Percentiles rank a stretch among this genome's conserved stretches.
Evolutionary conservation across 176 grass and related monocot species (phyloP).

Genomic region (Lolium multiflorum): DNA sequence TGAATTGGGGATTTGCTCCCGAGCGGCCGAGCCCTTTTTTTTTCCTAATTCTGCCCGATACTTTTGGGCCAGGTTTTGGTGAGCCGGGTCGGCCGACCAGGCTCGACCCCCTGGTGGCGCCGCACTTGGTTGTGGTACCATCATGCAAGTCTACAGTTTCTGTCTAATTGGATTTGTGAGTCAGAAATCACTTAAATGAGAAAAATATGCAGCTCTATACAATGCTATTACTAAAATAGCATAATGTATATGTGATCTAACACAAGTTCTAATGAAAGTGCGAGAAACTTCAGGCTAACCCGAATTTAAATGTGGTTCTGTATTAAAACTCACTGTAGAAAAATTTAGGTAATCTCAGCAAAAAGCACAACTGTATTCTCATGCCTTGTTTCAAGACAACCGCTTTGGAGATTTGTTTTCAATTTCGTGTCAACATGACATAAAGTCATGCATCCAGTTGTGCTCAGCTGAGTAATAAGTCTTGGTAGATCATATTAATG

Average conservation of each 20-base stretch:
- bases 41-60: too few relatives aligned
- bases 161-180: too few relatives aligned
- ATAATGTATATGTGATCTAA: too few relatives aligned
- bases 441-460: not conserved
- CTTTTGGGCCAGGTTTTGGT: too few relatives aligned
- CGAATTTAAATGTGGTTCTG: not conserved
- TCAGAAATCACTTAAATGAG: too few relatives aligned
- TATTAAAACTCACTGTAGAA: not conserved
- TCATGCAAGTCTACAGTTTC: not conserved
- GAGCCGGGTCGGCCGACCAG: too few relatives aligned
- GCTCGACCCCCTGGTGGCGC: too few relatives aligned
- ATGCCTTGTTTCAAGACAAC: too few relatives aligned
- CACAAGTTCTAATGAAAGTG: not conserved
- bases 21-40: too few relatives aligned
- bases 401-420: not conserved
- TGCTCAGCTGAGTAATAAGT: not conserved
- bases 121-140: too few relatives aligned
- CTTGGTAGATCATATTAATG: not conserved
- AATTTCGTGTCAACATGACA: not conserved
- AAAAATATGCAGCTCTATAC: not conserved
- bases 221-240: not conserved
- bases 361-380: slow-evolving; percentile 9
- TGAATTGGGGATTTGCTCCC: too few relatives aligned
- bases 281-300: not conserved
- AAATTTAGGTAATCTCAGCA: not conserved